phyloP scores from a whole-genome alignment of 2,329 filamentous ascomycete species.

The Colletotrichum gigasporum region DNA sequence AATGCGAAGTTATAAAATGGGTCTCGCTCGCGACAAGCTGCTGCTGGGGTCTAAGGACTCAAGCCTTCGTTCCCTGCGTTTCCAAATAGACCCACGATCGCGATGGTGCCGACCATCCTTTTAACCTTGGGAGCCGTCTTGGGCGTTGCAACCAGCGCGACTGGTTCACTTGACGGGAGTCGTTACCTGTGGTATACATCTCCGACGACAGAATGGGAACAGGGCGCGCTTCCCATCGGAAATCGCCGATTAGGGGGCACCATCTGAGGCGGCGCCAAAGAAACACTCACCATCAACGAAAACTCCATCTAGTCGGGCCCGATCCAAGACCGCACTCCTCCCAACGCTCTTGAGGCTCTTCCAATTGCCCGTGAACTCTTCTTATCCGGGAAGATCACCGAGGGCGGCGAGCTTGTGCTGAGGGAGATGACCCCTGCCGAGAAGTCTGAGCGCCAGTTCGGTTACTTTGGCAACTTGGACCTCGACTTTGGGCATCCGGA shows the following conservation, averaged over 20 bases:
- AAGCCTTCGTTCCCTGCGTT: too few relatives aligned
- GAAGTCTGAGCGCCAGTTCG: conserved; percentile 48
- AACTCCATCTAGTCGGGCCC: conserved; percentile 59
- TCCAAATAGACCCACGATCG: too few relatives aligned
- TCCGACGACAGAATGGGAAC: conserved; percentile 12
- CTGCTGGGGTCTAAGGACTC: too few relatives aligned
- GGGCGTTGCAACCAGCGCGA: background rate
- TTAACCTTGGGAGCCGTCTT: background rate
- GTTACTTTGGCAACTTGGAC: conserved; percentile 44
- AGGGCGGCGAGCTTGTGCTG: conserved; percentile 46
- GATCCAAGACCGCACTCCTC: conserved; percentile 52
- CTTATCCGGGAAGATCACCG: conserved; percentile 44
- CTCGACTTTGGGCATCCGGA: conserved; percentile 47
- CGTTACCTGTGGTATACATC: conserved; percentile 17
- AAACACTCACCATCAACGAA: conserved; percentile 56
- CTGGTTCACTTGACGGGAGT: background rate
- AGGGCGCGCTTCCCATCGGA: conserved; percentile 54
- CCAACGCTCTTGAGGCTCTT: conserved; percentile 44
- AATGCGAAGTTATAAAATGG: too few relatives aligned
- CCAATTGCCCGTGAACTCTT: conserved; percentile 46
- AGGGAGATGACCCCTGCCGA: conserved; percentile 47
- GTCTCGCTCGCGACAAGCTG: too few relatives aligned
- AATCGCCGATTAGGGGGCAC: conserved; percentile 55
- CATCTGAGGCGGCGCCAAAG: conserved; percentile 53
- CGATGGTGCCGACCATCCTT: too few relatives aligned